phyloP scores from a whole-genome alignment of 148 eudicot genomes.

The Fagopyrum tataricum region DNA sequence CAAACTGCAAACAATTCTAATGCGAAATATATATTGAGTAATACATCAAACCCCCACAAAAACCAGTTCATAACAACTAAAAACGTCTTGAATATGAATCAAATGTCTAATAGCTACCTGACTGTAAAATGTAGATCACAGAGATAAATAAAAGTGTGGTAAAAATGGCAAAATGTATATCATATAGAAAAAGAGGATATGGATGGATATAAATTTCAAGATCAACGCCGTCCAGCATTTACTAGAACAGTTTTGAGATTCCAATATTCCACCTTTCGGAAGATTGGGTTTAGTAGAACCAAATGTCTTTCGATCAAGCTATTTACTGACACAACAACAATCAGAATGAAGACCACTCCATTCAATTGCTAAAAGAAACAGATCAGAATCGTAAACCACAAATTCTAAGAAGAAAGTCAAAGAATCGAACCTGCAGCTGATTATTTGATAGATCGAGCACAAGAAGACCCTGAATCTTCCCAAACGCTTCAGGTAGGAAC shows the following conservation, averaged over 20 bases:
- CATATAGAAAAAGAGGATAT: too few relatives aligned
- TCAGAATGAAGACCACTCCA: conserved; percentile 1
- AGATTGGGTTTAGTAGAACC: background rate
- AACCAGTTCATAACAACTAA: background rate
- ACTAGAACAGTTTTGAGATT: background rate
- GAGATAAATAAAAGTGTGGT: background rate
- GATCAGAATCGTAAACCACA: background rate
- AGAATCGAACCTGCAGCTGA: conserved; percentile 47
- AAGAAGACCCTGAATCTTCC: conserved; percentile 33
- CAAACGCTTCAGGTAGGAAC: conserved; percentile 63
- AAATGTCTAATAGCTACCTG: background rate
- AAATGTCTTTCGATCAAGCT: background rate
- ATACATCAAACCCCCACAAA: background rate
- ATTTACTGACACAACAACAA: background rate
- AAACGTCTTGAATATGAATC: background rate
- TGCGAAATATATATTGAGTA: background rate
- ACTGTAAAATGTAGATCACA: background rate
- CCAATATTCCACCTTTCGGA: background rate
- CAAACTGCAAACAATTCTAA: background rate
- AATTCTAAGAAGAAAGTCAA: background rate
- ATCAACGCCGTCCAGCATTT: background rate
- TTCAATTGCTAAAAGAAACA: background rate
- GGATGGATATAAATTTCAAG: background rate
- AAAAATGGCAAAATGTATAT: background rate
- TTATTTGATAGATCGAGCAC: conserved; percentile 52